phyloP scores from a whole-genome alignment of 2,329 filamentous ascomycete species.

The Clarireedia sp. region DNA sequence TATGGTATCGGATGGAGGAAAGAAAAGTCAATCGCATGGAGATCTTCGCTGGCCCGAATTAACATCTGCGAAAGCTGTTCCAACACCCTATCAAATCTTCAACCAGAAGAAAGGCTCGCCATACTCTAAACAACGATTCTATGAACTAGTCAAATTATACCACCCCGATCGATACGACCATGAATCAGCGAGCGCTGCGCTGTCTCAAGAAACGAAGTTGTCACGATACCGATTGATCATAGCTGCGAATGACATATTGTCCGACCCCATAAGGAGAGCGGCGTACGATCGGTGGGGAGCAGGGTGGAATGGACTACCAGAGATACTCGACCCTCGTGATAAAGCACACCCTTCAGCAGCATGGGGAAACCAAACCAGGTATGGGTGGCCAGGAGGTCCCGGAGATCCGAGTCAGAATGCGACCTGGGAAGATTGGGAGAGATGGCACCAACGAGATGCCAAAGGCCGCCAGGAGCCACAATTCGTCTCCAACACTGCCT shows the following conservation, averaged over 20 bases:
- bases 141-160: slow-evolving; percentile 89
- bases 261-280: slow-evolving; percentile 66
- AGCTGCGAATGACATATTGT: slow-evolving; percentile 80
- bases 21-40: slow-evolving; percentile 28
- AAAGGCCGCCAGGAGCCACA: slow-evolving; percentile 43
- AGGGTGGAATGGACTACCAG: slow-evolving; percentile 60
- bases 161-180: slow-evolving; percentile 66
- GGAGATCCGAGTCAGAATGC: slow-evolving; percentile 60
- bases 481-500: slow-evolving; percentile 72
- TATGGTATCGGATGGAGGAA: slow-evolving; percentile 31
- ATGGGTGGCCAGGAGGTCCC: slow-evolving; percentile 24
- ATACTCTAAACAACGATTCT: slow-evolving; percentile 80
- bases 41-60: slow-evolving; percentile 28
- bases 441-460: slow-evolving; percentile 54
- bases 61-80: slow-evolving; percentile 22
- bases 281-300: slow-evolving; percentile 76
- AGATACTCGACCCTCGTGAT: slow-evolving; percentile 23
- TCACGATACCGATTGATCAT: slow-evolving; percentile 87
- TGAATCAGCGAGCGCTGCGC: slow-evolving; percentile 32
- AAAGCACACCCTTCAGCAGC: slow-evolving; percentile 21
- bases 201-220: slow-evolving; percentile 58
- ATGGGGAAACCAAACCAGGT: slow-evolving; percentile 16
- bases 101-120: slow-evolving; percentile 47
- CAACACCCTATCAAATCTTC: slow-evolving; percentile 87
- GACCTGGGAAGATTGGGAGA: slow-evolving; percentile 98